Evolutionary conservation across 805 yeast species (phyloP), one percentile per base, ranked within the genome.

Genomic region (Suhomyces faveliae): DNA sequence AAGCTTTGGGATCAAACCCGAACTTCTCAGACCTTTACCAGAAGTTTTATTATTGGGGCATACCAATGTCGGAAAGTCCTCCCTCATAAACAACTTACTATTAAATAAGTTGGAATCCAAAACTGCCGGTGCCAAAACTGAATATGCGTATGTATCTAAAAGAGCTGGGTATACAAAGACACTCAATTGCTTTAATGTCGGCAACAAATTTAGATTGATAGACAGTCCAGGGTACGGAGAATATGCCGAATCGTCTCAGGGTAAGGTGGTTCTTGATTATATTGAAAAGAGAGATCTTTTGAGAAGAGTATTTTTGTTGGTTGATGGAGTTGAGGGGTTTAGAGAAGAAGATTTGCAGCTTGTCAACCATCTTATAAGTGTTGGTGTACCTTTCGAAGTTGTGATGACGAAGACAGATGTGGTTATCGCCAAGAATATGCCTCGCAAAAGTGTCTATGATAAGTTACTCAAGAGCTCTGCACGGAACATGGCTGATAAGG

Each of bases 201-300:
- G 86, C 3, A 78, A 79, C 42, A 70, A 76, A 47, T 70, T 91
- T 39, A 71, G 89, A 51, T 57, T 91, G 3, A 79, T 89, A 2
- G 98, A 91, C 61, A 78, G 89, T 20, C 98, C 98, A 0, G 98
- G 98, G 0, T 91, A 91, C 62, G 98, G 98, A 2, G 76, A 67
- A 35, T 80, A 76, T 51, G 90, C 95, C 13, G 76, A 75, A 12
- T 60, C 58, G 7, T 67, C 72, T 54, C 96, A 91, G 61, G 97
- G 97, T 1, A 68, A 78, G 35, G 74, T 83, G 23, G 85, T 86
- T 1, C 59, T 81, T 57, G 79, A 81, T 29, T 90, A 89, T 58
- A 63, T 91, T 6, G 66, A 68, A 22, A 68, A 76, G 19, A 68
- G 94, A 42, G 63, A 70, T 46, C 78, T 74, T 25, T 67, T 90